phyloP scores from a whole-genome alignment of 345 rosid genomes.

The Hibiscus syriacus region DNA sequence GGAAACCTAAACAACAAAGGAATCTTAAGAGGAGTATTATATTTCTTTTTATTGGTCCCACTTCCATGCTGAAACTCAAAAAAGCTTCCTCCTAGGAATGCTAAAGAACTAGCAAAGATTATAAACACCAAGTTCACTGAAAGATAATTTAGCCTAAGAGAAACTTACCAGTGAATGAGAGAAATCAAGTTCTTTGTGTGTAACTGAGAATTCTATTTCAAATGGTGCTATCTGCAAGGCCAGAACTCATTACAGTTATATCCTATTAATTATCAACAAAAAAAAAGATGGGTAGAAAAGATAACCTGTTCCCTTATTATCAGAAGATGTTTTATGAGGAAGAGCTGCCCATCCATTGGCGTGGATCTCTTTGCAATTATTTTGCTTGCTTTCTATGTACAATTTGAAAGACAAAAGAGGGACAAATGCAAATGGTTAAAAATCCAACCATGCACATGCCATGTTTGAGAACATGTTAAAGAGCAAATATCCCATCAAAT shows the following conservation, averaged over 20 bases:
- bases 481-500: not conserved
- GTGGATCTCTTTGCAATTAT: constrained; percentile 70
- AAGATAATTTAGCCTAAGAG: not conserved
- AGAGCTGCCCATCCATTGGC: constrained; percentile 90
- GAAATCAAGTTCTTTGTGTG: constrained; percentile 98
- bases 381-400: constrained; percentile 82
- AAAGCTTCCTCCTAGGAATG: not conserved
- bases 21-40: not conserved
- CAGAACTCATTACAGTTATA: constrained; percentile 9
- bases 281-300: constrained; percentile 10
- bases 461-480: not conserved
- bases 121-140: not conserved
- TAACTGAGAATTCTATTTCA: constrained; percentile 91
- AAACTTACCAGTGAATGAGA: constrained; percentile 90
- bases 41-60: not conserved
- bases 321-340: constrained; percentile 85
- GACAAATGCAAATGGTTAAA: constrained; percentile 1
- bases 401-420: constrained; percentile 4
- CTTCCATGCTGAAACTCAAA: not conserved
- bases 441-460: not conserved
- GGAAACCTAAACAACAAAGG: constrained; percentile 6
- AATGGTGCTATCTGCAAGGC: constrained; percentile 81
- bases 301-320: constrained; percentile 90
- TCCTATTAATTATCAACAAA: not conserved
- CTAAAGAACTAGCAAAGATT: not conserved